Percentiles rank a stretch among this genome's conserved stretches.
Evolutionary conservation across 2,329 filamentous ascomycete genomes (phyloP).

Genomic region (Arachnomyces sp.): DNA sequence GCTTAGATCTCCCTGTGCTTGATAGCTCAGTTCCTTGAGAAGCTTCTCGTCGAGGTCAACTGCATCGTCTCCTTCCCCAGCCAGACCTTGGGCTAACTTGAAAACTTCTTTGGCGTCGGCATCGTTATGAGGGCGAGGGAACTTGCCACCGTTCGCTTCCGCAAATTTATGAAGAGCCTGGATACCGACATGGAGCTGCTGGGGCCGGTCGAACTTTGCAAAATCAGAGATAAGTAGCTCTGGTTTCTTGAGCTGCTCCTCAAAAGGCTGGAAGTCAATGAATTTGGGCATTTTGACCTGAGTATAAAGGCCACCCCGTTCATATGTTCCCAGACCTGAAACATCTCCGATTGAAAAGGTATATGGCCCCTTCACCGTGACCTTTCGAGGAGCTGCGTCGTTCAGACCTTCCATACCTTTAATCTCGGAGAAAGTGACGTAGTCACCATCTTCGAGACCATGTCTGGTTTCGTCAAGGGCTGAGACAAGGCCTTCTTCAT

Average conservation of each 20-base stretch:
- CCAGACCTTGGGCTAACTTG: conserved; percentile 65
- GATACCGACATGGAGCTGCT: conserved; percentile 84
- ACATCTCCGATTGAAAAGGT: conserved; percentile 97
- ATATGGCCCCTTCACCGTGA: conserved; percentile 91
- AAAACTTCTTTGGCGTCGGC: conserved; percentile 72
- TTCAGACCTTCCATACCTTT: conserved; percentile 89
- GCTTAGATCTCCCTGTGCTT: conserved; percentile 81
- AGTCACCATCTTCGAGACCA: conserved; percentile 92
- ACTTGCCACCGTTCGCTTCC: conserved; percentile 58
- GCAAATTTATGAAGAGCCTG: conserved; percentile 86
- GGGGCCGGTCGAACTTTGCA: conserved; percentile 92
- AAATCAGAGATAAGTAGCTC: conserved; percentile 90
- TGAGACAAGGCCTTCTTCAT: conserved; percentile 83
- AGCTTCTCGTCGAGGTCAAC: conserved; percentile 86
- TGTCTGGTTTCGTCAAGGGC: conserved; percentile 91
- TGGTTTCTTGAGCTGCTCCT: conserved; percentile 70
- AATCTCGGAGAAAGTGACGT: conserved; percentile 86
- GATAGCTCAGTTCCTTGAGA: conserved; percentile 86
- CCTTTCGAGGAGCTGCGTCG: conserved; percentile 71
- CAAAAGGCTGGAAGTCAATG: conserved; percentile 77
- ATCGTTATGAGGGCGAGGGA: conserved; percentile 77
- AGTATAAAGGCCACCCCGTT: conserved; percentile 78
- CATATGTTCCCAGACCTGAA: conserved; percentile 74
- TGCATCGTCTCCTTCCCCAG: conserved; percentile 57
- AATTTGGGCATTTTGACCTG: conserved; percentile 99